phyloP scores from a whole-genome alignment of 2,329 filamentous ascomycete genomes.

The Aspergillus ibericus region DNA sequence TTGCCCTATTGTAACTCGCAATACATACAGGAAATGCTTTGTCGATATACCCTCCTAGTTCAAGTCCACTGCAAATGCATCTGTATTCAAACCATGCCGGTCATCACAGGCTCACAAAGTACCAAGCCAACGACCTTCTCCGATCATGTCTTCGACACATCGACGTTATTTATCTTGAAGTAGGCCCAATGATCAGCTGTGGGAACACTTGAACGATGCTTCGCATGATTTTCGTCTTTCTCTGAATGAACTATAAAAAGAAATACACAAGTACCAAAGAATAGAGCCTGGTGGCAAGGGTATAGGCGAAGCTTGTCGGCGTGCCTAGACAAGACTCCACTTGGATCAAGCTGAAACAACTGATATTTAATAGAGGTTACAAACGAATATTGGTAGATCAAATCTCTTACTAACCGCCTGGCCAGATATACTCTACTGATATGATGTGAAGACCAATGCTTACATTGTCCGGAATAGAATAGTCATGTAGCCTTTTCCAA shows the following conservation, averaged over 20 bases:
- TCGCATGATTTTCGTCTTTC: not conserved
- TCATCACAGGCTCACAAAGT: not conserved
- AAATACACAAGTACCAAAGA: not conserved
- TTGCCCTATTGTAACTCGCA: slow-evolving; percentile 28
- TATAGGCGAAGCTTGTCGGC: not conserved
- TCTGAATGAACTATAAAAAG: not conserved
- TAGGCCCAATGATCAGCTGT: slow-evolving; percentile 19
- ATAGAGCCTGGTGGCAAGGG: not conserved
- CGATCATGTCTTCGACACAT: slow-evolving; percentile 28
- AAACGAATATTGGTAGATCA: not conserved
- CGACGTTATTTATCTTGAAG: slow-evolving; percentile 18
- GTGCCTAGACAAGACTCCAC: slow-evolving; percentile 28
- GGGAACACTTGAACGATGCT: slow-evolving; percentile 4
- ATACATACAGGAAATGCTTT: slow-evolving; percentile 28
- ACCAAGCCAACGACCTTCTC: slow-evolving; percentile 28
- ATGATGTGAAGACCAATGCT: not conserved
- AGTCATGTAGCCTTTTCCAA: not conserved
- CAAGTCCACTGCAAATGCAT: slow-evolving; percentile 7
- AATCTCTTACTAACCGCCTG: not conserved
- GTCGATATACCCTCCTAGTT: slow-evolving; percentile 28
- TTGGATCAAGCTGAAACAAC: slow-evolving; percentile 14
- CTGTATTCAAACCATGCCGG: slow-evolving; percentile 11
- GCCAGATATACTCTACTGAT: no score
- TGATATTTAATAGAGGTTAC: slow-evolving; percentile 19
- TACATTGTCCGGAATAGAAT: not conserved